Conservation (phyloP, 2,329 filamentous ascomycete species). For the Penicillium sp. region DNA sequence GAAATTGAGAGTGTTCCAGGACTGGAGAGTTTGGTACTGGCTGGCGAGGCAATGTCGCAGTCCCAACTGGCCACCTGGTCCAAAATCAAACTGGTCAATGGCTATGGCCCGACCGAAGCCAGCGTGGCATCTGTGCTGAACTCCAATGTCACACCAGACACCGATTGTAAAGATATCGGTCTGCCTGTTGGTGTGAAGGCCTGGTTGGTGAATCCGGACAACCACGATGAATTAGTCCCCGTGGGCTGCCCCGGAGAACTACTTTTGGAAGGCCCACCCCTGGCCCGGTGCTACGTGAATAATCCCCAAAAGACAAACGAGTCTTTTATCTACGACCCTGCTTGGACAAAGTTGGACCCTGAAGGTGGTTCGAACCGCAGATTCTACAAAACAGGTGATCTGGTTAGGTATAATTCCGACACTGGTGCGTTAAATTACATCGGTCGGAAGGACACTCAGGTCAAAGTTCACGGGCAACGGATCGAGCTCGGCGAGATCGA, state of each 20-base stretch:
- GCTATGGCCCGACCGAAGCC: constrained; percentile 46
- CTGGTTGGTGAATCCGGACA: constrained; percentile 42
- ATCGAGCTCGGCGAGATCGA: constrained; percentile 58
- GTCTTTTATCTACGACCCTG: constrained; percentile 56
- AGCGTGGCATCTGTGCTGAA: constrained; percentile 38
- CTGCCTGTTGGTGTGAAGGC: constrained; percentile 32
- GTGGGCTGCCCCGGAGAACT: constrained; percentile 41
- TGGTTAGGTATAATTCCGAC: constrained; percentile 39
- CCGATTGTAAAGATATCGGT: constrained; percentile 38
- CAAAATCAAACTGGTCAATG: constrained; percentile 41
- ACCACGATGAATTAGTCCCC: constrained; percentile 42
- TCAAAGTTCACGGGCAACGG: constrained; percentile 64
- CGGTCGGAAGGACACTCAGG: constrained; percentile 64
- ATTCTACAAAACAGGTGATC: constrained; percentile 43
- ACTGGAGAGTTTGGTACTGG: constrained; percentile 43
- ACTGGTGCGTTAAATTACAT: constrained; percentile 41
- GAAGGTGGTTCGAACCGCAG: constrained; percentile 22
- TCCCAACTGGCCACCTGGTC: constrained; percentile 38
- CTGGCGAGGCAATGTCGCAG: constrained; percentile 50
- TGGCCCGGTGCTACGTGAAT: constrained; percentile 60
- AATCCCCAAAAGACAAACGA: constrained; percentile 56
- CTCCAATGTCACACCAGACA: constrained; percentile 27
- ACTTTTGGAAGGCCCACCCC: constrained; percentile 49
- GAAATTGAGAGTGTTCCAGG: constrained; percentile 43
- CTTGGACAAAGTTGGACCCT: constrained; percentile 48